Base-by-base conservation (phyloP, 305 asterid genomes). In the Fraxinus sp. region DNA sequence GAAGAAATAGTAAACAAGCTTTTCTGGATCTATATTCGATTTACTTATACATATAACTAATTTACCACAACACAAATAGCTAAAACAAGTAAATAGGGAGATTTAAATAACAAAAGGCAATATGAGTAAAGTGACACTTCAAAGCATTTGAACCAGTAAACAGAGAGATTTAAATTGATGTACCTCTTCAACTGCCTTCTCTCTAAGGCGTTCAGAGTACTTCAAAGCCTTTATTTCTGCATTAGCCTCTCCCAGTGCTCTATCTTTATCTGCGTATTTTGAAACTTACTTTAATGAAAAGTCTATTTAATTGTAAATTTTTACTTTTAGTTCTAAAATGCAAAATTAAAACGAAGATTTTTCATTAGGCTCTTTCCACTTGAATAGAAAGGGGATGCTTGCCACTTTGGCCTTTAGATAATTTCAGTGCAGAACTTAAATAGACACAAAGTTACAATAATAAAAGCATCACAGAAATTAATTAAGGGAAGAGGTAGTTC, bases 171-270 rank as follows among this genome's bases (percentile, higher is more conserved):
- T 77, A 75, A 36, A 16, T 32, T 66, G 71, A 66, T 13, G 66
- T 90, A 95, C 99, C 98, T 95, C 99, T 88, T 95, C 98, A 83
- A 95, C 97, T 26, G 98, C 99, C 88, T 92, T 95, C 89, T 95
- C 92, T 84, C 91, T 94, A 80, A 94, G 88, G 82, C 97, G 97
- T 81, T 95, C 97, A 3, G 97, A 90, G 78, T 84, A 85, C 91
- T 91, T 95, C 90, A 95, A 81, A 30, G 91, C 91, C 87, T 92
- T 95, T 87, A 94, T 90, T 90, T 95, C 94, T 59, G 90, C 94
- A 83, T 89, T 87, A 14, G 97, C 94, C 57, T 95, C 97, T 88
- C 97, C 96, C 75, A 95, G 88, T 72, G 92, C 97, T 86, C 98
- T 86, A 80, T 94, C 96, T 85, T 92, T 95, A 86, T 94, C 98